phyloP scores from a whole-genome alignment of 768 basidiomycete species.

The Leccinellum luteum region DNA sequence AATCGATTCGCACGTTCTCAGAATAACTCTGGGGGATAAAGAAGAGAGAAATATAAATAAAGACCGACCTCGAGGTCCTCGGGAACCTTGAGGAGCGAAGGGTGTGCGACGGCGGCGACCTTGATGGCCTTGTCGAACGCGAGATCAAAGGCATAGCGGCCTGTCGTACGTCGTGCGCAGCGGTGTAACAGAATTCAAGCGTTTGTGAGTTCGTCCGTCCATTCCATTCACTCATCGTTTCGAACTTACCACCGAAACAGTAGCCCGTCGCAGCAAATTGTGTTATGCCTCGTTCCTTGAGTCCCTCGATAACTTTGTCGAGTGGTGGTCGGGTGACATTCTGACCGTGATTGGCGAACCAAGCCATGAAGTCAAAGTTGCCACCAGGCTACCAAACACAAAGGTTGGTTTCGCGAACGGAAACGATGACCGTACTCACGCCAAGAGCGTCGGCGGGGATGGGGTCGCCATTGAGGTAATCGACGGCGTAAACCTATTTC shows the following conservation, averaged over 20 bases:
- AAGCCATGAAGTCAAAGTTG: slow-evolving; percentile 39
- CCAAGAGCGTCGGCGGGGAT: not conserved
- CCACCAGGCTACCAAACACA: not conserved
- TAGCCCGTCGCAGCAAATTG: slow-evolving; percentile 61
- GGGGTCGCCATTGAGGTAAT: slow-evolving; percentile 28
- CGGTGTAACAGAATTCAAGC: not conserved
- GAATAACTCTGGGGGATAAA: not conserved
- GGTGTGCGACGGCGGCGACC: slow-evolving; percentile 54
- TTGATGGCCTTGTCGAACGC: slow-evolving; percentile 53
- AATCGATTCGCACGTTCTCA: not conserved
- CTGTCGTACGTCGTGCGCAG: not conserved
- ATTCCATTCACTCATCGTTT: not conserved
- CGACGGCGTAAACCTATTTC: slow-evolving; percentile 10
- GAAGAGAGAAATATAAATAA: not conserved
- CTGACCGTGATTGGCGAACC: slow-evolving; percentile 41
- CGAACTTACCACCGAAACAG: slow-evolving; percentile 60
- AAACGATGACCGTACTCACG: not conserved
- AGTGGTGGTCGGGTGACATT: slow-evolving; percentile 41
- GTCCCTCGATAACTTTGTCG: slow-evolving; percentile 52
- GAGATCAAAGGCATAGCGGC: slow-evolving; percentile 48
- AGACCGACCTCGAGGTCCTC: slow-evolving; percentile 56
- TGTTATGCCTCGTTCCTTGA: slow-evolving; percentile 59
- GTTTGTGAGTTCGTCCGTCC: not conserved
- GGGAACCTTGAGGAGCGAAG: slow-evolving; percentile 57
- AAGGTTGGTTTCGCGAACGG: not conserved